phyloP scores from a whole-genome alignment of 2,329 filamentous ascomycete species.

The Fusarium beomiforme region DNA sequence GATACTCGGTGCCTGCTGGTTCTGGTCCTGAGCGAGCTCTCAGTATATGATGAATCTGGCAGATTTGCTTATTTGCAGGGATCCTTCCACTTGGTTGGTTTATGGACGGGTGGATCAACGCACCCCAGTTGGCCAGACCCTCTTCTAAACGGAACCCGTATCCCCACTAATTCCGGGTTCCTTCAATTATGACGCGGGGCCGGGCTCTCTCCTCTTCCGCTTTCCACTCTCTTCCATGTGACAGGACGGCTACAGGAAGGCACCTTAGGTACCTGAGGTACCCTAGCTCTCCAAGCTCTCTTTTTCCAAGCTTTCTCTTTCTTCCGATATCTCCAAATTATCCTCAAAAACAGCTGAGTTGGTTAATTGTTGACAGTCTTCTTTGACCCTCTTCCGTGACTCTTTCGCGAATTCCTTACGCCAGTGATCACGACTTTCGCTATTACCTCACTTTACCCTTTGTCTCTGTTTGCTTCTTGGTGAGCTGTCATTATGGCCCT shows the following conservation, averaged over 20 bases:
- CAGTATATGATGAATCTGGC: neutral
- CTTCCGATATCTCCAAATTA: neutral
- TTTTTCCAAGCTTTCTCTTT: neutral
- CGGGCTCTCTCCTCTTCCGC: conserved; percentile 24
- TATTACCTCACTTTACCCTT: conserved; percentile 3
- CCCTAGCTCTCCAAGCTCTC: conserved; percentile 8
- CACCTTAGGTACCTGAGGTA: neutral
- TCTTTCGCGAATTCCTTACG: conserved; percentile 30
- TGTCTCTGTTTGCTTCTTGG: neutral
- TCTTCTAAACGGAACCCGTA: neutral
- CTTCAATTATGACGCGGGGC: conserved; percentile 27
- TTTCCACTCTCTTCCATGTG: conserved; percentile 38
- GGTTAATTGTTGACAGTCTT: neutral
- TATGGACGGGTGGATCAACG: conserved; percentile 6
- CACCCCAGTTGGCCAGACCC: conserved; percentile 6
- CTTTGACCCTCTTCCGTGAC: conserved; percentile 6
- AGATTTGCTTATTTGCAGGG: conserved; percentile 22
- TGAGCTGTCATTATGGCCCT: conserved; percentile 51
- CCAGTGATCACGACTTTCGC: conserved; percentile 27
- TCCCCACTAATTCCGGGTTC: conserved; percentile 11
- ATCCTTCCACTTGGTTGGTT: neutral
- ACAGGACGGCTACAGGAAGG: conserved; percentile 15
- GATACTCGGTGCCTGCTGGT: neutral
- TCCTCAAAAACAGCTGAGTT: conserved; percentile 2
- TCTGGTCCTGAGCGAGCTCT: neutral